phyloP scores from a whole-genome alignment of 768 basidiomycete species.

The Suillus subaureus region DNA sequence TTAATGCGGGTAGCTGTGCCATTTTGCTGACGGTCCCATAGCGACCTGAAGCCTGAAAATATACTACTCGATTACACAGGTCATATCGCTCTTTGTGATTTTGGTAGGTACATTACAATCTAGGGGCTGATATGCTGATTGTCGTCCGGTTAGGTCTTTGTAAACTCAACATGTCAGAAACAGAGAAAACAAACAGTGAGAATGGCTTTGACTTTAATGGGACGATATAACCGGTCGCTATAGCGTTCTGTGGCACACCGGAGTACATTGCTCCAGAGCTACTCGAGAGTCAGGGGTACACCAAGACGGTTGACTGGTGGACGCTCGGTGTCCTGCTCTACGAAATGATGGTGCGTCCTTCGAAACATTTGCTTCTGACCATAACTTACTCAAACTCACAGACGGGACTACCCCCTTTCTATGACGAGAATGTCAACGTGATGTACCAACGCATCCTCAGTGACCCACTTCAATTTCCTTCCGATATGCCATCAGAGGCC shows the following conservation, averaged over 20 bases:
- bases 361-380: not conserved
- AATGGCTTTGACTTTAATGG: constrained; percentile 1
- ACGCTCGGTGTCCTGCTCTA: constrained; percentile 94
- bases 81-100: constrained; percentile 97
- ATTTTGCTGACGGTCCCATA: constrained; percentile 28
- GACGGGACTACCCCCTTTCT: constrained; percentile 97
- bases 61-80: constrained; percentile 97
- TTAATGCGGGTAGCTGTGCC: constrained; percentile 1
- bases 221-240: constrained; percentile 12
- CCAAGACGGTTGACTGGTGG: constrained; percentile 99
- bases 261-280: constrained; percentile 99
- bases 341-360: constrained; percentile 82
- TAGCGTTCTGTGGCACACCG: constrained; percentile 97
- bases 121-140: constrained; percentile 3
- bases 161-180: constrained; percentile 96
- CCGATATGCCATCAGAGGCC: constrained; percentile 87
- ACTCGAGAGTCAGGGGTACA: constrained; percentile 95
- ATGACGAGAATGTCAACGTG: constrained; percentile 97
- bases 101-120: constrained; percentile 50
- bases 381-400: constrained; percentile 33
- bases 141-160: constrained; percentile 59
- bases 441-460: constrained; percentile 96
- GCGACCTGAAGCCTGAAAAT: constrained; percentile 97
- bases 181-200: constrained; percentile 95
- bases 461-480: constrained; percentile 90